Evolutionary conservation across 75 land plant species (phyloP).

Genomic region (Pinus albicaulis): DNA sequence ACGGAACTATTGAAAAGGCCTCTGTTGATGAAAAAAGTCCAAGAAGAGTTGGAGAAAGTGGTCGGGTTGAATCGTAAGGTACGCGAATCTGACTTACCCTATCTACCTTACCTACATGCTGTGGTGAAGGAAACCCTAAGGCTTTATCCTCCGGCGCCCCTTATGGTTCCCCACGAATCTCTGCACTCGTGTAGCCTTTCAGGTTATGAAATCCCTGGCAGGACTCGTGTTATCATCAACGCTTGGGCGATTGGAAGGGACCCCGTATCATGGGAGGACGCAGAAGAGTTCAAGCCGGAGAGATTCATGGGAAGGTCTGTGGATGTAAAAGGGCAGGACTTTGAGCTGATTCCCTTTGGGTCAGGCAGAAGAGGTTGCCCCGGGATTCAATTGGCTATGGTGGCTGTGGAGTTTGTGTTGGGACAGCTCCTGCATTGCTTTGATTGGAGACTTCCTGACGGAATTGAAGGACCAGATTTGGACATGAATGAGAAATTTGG

Average conservation of each 20-base stretch:
- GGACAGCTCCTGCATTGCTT: not conserved
- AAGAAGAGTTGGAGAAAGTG: constrained; percentile 17
- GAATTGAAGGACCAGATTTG: not conserved
- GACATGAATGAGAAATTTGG: constrained; percentile 2
- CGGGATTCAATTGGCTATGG: not conserved
- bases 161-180: constrained; percentile 5
- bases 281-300: constrained; percentile 7
- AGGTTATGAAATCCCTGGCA: not conserved
- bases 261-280: constrained; percentile 2
- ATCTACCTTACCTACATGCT: constrained; percentile 5
- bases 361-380: constrained; percentile 10
- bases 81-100: constrained; percentile 7
- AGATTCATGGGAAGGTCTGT: not conserved
- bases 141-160: constrained; percentile 14
- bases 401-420: not conserved
- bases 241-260: constrained; percentile 20
- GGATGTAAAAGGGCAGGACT: constrained; percentile 11
- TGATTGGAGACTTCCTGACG: not conserved
- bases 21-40: constrained; percentile 24
- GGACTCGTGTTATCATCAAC: constrained; percentile 9
- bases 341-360: constrained; percentile 9
- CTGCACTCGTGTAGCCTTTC: not conserved
- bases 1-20: constrained; percentile 60
- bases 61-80: not conserved
- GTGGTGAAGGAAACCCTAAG: constrained; percentile 20